Evolutionary conservation across 1,139 yeast genomes (phyloP).

Genomic region (Ogataea hybrid): DNA sequence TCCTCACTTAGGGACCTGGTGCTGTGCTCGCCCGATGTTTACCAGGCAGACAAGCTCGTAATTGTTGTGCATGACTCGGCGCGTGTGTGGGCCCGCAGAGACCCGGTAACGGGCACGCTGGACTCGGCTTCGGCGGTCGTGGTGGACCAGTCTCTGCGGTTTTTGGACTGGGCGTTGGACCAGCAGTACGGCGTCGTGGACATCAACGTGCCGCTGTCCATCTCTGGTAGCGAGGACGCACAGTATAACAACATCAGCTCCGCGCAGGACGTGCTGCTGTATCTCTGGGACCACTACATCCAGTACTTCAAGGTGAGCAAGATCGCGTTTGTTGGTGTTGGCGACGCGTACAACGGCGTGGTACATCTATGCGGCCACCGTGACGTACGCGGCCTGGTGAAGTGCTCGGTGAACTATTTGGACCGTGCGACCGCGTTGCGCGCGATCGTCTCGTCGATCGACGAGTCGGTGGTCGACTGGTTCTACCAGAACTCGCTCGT

Average conservation of each 20-base stretch:
- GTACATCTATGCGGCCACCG: constrained; percentile 89
- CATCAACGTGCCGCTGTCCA: constrained; percentile 63
- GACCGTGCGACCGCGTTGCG: constrained; percentile 60
- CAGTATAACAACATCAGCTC: constrained; percentile 60
- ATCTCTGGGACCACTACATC: constrained; percentile 89
- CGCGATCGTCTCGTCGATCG: constrained; percentile 81
- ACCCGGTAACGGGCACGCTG: constrained; percentile 75
- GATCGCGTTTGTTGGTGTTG: constrained; percentile 81
- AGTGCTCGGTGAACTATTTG: constrained; percentile 71
- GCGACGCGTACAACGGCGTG: constrained; percentile 84
- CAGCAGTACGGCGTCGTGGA: constrained; percentile 79
- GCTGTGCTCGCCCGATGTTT: constrained; percentile 72
- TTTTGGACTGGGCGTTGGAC: constrained; percentile 55
- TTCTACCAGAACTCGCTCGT: constrained; percentile 82
- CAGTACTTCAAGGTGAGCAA: constrained; percentile 70
- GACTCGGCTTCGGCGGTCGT: constrained; percentile 70
- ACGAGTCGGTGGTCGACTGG: constrained; percentile 90
- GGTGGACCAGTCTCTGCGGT: constrained; percentile 56
- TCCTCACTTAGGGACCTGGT: constrained; percentile 65
- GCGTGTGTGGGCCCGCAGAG: constrained; percentile 85
- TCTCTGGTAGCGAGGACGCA: constrained; percentile 38
- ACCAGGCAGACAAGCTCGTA: constrained; percentile 59
- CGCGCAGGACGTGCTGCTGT: constrained; percentile 73
- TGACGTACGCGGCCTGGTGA: constrained; percentile 59
- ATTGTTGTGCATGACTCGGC: constrained; percentile 89